Evolutionary conservation across 1,284 basidiomycete species (phyloP), one percentile per base, ranked within the genome.

Genomic region (Boletus holoroseus): DNA sequence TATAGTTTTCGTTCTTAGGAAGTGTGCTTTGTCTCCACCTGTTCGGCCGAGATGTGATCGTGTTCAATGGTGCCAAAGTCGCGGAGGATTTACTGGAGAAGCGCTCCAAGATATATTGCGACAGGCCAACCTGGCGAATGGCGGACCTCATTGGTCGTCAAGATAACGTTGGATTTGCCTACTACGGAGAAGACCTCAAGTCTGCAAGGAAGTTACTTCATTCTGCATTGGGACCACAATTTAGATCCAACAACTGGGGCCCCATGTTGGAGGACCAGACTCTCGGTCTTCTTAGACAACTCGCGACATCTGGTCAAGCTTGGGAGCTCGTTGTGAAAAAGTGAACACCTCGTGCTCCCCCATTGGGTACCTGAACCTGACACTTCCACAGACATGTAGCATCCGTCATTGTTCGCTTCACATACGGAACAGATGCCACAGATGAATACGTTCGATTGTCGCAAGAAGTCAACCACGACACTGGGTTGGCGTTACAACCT

Each of bases 51-150:
- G 56, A 59, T n/a, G 62, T 68, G 31, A 51, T 74, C 37, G 63
- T 73, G 43, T 57, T 73, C 30, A 71, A 71, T 53, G 67, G 67
- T 2, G 44, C 63, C 15, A 53, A 68, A 39, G 55, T 58, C 31
- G 68, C 69, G 0, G 32, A 60, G 16, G 68, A 68, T n/a, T 38
- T 73, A 22, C 62, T 73, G 18, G 68, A 72, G 47, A 68, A 66
- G 56, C 63, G 68, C 48, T 64, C 66, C 43, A 53, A 59, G 32
- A 68, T 69, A 50, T 72, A 72, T 55, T 69, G 70, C 0, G 66
- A 68, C 38, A 62, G 71, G 9, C 70, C 71, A 2, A 46, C 54
- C 27, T 56, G 68, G 51, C 40, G 50, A 22, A 56, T 56, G 55
- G 42, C 24, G 32, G 66, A 72, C 44, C 56, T 71, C 15, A 58